Percentiles rank a stretch among this genome's conserved stretches.
Conservation (phyloP, 2,329 filamentous ascomycete genomes). For the Colletotrichum musicola region DNA sequence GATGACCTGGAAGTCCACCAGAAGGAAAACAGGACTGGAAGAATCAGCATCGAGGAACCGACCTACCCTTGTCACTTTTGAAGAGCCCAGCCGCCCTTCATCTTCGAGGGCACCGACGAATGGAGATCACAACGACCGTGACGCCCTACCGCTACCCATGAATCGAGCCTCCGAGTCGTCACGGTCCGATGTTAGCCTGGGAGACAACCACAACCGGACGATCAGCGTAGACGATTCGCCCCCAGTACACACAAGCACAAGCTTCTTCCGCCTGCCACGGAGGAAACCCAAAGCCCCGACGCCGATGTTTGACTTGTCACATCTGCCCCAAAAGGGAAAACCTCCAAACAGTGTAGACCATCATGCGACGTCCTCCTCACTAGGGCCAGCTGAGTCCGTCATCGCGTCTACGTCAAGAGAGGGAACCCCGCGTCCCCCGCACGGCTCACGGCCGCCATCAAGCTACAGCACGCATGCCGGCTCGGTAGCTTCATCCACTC, state of each 20-base stretch:
- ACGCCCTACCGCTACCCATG: constrained; percentile 22
- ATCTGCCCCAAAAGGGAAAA: constrained; percentile 81
- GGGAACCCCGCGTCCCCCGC: constrained; percentile 26
- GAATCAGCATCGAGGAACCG: constrained; percentile 45
- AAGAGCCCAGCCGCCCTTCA: constrained; percentile 69
- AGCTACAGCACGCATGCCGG: constrained; percentile 36
- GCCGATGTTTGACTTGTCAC: constrained; percentile 85
- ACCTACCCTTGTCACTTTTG: constrained; percentile 57
- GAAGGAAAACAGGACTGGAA: constrained; percentile 50
- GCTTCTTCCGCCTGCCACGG: constrained; percentile 85
- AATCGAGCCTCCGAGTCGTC: constrained; percentile 75
- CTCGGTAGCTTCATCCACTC: constrained; percentile 48
- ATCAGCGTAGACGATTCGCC: constrained; percentile 68
- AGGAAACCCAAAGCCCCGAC: constrained; percentile 80
- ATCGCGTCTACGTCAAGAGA: constrained; percentile 22
- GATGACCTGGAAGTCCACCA: constrained; percentile 51
- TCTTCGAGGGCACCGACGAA: constrained; percentile 47
- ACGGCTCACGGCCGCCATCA: constrained; percentile 35
- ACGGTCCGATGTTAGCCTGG: constrained; percentile 86
- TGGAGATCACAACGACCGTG: constrained; percentile 26
- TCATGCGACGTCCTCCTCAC: constrained; percentile 57
- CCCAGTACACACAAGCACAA: constrained; percentile 69
- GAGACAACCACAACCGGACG: constrained; percentile 72
- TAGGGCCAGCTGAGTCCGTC: constrained; percentile 44
- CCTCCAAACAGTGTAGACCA: constrained; percentile 46